Evolutionary conservation across 176 grass and related monocot species (phyloP).

Genomic region (Coix lacrymajobi): DNA sequence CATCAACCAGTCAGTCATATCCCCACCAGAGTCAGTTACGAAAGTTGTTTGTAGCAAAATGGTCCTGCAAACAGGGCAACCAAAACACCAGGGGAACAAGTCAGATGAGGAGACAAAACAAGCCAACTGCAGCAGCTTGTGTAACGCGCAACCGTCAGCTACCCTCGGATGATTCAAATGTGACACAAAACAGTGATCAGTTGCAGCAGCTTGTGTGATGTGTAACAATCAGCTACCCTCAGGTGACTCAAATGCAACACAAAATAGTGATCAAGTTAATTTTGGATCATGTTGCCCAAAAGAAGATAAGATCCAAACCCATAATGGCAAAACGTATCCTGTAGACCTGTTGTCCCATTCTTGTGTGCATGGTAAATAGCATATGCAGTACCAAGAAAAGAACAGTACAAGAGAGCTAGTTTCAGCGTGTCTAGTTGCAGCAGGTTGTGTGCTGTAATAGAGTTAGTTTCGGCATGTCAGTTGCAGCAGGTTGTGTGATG

Average conservation of each 20-base stretch:
- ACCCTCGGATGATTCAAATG: neutral
- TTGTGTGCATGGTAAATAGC: neutral
- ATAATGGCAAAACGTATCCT: neutral
- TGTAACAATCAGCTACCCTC: neutral
- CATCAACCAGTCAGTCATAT: slow-evolving; percentile 11
- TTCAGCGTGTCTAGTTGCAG: neutral
- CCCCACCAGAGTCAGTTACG: neutral
- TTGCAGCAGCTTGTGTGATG: neutral
- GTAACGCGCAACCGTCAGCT: neutral
- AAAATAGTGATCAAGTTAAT: neutral
- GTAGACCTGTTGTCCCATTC: neutral
- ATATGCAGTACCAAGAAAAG: neutral
- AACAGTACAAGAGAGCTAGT: neutral
- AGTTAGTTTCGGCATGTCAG: neutral
- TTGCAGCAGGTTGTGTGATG: neutral
- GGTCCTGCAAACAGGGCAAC: slow-evolving; percentile 18
- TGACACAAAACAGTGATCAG: neutral
- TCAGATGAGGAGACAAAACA: neutral
- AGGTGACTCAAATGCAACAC: neutral
- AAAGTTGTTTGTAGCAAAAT: neutral
- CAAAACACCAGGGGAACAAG: neutral
- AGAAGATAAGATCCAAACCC: neutral
- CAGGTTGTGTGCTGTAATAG: neutral
- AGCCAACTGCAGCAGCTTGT: neutral
- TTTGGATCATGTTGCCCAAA: neutral